Base-by-base conservation (phyloP, 75 land plant species). In the Gnetum montanum region DNA sequence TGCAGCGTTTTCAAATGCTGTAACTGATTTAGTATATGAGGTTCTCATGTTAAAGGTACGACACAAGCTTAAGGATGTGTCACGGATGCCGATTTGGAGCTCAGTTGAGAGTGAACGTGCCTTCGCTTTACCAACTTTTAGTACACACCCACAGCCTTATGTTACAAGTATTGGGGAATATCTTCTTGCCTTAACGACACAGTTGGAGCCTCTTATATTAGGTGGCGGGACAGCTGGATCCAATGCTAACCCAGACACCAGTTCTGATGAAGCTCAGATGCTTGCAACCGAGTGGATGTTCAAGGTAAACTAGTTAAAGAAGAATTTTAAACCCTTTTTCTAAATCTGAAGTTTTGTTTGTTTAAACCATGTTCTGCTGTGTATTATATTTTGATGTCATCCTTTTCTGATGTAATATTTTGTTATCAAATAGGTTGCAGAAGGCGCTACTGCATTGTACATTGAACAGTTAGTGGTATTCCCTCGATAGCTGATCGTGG, bases 221-320 rank as follows among this genome's bases (percentile, higher is more conserved):
- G 85, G 81, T 19, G 70, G 85, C 27, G 73, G 54, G 31, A 47
- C 61, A 34, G 54, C 46, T 2, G 30, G 26, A 36, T 25, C 50
- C 19, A 36, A 46, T 20, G 69, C 86, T 1, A 72, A 40, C 36
- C 63, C 47, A 35, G 91, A 85, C 18, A 57, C 70, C 4, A 70
- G 63, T 47, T 62, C 65, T 25, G 96, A 94, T 31, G 99, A 94
- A 41, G 88, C 83, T 11, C 99, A 94, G 65, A 83, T 76, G 54
- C 83, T 94, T 65, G 99, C 96, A 59, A 86, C 99, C 49, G 99
- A 94, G 67, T 90, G 99, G 96, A 94, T 94, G 99, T 89, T 86
- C 60, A 94, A 94, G 99, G 99, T 94, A 59, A 60, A 30, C n/a
- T n/a, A n/a, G n/a, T n/a, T n/a, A n/a, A n/a, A n/a, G n/a, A n/a